Evolutionary conservation across 805 yeast species (phyloP), one percentile per base, ranked within the genome.

Genomic region (Pichia pseudocactophila): DNA sequence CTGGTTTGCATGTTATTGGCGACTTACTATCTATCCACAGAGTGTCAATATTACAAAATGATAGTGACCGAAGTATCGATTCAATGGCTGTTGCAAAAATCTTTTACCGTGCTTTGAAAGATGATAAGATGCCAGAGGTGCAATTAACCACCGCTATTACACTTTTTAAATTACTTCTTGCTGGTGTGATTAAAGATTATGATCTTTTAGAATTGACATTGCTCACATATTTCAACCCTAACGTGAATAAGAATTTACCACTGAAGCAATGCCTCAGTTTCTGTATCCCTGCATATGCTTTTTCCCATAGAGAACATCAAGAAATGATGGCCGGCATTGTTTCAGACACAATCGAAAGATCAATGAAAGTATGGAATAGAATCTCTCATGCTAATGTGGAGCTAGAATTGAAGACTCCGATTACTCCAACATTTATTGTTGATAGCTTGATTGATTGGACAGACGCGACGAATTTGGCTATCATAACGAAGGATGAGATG

Each of bases 121-220:
- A 71, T 49, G 66, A 65, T 44, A 72, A 71, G 4, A 65, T 74
- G 50, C 84, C 84, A 1, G 73, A 71, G 22, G 70, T 87, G 16
- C 96, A 86, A 57, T 79, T 90, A 0, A 69, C 78, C 1, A 82
- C 90, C 9, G 95, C 90, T 0, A 95, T 86, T 54, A 94, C 95
- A 0, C 64, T 89, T 20, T 84, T 89, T 54, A 89, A 90, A 63
- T 64, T 90, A 39, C 77, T 80, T 51, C 66, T 92, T 41, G 82
- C 90, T 13, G 94, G 83, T 49, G 72, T 84, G 17, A 70, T 88
- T 43, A 72, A 69, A 7, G 88, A 82, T 54, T 80, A 75, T 44
- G 85, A 80, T 43, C 62, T 87, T 31, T 73, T 83, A 51, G 89
- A 82, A 55, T 74, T 83, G 0, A 66, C 89, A 42, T 62, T 88